These are phyloP conservation scores for Aspergillus sclerotioniger DNA, from an alignment of 495 filamentous ascomycete genomes.

Conservation along the genomic window DNA sequence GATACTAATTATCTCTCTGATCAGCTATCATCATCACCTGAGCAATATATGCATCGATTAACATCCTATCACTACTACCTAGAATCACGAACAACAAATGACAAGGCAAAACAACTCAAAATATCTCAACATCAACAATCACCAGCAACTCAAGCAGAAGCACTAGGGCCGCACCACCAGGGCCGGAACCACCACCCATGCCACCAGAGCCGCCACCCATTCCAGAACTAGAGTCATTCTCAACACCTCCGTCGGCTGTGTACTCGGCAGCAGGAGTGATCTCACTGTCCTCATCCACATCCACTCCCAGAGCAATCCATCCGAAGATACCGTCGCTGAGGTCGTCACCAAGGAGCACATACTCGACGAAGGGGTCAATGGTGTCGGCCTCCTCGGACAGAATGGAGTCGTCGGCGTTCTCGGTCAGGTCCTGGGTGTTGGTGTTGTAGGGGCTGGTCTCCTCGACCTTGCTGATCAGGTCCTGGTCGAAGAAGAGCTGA, in stretches of 20 bases:
- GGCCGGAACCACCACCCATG: conserved; percentile 15
- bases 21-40: too few species aligned
- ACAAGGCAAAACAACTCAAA: too few species aligned
- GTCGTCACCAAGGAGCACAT: conserved; percentile 50
- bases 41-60: too few species aligned
- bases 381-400: conserved; percentile 47
- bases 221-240: conserved; percentile 25
- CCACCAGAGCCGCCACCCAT: conserved; percentile 23
- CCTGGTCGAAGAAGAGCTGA: conserved; percentile 63
- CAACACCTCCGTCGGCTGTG: conserved; percentile 36
- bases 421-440: conserved; percentile 51
- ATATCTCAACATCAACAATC: too few species aligned
- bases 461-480: conserved; percentile 49
- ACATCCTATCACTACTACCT: too few species aligned
- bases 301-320: conserved; percentile 37
- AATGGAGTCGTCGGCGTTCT: conserved; percentile 54
- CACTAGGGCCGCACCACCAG: not conserved
- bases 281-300: conserved; percentile 23
- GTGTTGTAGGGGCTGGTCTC: conserved; percentile 50
- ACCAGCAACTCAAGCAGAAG: too few species aligned
- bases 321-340: conserved; percentile 34
- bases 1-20: too few species aligned
- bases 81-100: too few species aligned
- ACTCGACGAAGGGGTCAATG: conserved; percentile 59
- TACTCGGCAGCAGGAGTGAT: conserved; percentile 34